Conservation (phyloP, 768 basidiomycete genomes). For the Psilocybe cyanescens region DNA sequence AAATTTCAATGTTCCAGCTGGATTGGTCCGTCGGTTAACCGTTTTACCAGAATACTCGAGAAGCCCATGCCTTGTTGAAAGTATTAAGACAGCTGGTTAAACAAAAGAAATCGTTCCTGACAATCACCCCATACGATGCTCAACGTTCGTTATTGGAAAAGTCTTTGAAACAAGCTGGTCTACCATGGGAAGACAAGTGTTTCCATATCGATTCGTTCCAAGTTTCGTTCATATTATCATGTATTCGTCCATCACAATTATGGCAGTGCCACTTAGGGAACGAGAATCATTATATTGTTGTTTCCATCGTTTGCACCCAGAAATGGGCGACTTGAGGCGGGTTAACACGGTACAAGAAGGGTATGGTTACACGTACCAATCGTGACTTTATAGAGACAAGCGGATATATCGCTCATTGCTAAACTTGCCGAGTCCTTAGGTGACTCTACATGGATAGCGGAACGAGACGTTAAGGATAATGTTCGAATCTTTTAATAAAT, state of each 20-base stretch:
- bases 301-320: constrained; percentile 69
- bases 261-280: constrained; percentile 50
- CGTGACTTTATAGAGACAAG: constrained; percentile 51
- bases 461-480: neutral
- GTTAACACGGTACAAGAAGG: constrained; percentile 70
- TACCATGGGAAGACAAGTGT: constrained; percentile 62
- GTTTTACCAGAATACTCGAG: constrained; percentile 52
- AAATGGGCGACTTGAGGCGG: constrained; percentile 55
- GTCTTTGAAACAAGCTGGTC: constrained; percentile 43
- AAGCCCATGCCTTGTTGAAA: constrained; percentile 48
- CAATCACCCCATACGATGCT: constrained; percentile 79
- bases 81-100: constrained; percentile 48
- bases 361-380: constrained; percentile 68
- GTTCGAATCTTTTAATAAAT: no score
- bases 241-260: neutral
- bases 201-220: constrained; percentile 85
- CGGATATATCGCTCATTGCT: constrained; percentile 35
- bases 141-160: constrained; percentile 61
- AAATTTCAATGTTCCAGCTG: constrained; percentile 35
- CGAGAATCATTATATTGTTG: constrained; percentile 73
- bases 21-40: constrained; percentile 22
- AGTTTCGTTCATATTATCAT: constrained; percentile 41
- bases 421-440: constrained; percentile 29
- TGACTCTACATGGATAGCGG: constrained; percentile 7
- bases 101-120: constrained; percentile 46